Percentiles rank a stretch among this genome's conserved stretches.
phyloP scores from a whole-genome alignment of 2,329 filamentous ascomycete genomes.

The Ceratocystis destructans region DNA sequence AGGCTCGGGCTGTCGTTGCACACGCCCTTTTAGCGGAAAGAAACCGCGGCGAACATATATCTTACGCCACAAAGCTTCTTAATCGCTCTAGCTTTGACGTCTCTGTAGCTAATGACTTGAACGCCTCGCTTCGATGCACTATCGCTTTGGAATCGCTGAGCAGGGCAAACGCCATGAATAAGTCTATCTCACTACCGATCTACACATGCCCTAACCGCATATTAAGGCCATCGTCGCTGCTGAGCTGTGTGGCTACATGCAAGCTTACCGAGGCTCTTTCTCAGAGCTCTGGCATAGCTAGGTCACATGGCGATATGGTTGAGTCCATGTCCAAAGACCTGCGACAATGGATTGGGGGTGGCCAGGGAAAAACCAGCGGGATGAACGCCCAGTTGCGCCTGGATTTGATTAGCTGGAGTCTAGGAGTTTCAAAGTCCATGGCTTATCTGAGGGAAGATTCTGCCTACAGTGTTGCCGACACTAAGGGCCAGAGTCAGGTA shows the following conservation, averaged over 20 bases:
- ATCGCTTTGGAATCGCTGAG: slow-evolving; percentile 47
- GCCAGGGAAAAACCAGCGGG: slow-evolving; percentile 37
- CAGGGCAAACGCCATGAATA: slow-evolving; percentile 29
- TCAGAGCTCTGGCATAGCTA: slow-evolving; percentile 34
- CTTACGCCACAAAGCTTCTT: slow-evolving; percentile 40
- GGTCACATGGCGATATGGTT: slow-evolving; percentile 34
- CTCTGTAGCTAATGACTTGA: slow-evolving; percentile 30
- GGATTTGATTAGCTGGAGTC: slow-evolving; percentile 41
- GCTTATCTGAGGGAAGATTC: slow-evolving; percentile 48
- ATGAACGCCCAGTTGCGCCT: slow-evolving; percentile 39
- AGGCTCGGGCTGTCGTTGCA: slow-evolving; percentile 45
- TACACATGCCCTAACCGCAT: slow-evolving; percentile 25
- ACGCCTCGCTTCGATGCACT: slow-evolving; percentile 44
- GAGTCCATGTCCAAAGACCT: slow-evolving; percentile 45
- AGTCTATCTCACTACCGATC: slow-evolving; percentile 21
- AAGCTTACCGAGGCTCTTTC: slow-evolving; percentile 43
- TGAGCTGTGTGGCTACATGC: slow-evolving; percentile 47
- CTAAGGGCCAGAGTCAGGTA: slow-evolving; percentile 21
- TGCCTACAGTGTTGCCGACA: slow-evolving; percentile 46
- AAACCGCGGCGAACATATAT: slow-evolving; percentile 43
- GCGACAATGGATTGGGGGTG: slow-evolving; percentile 47
- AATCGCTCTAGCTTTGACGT: slow-evolving; percentile 16
- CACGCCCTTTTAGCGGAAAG: slow-evolving; percentile 43
- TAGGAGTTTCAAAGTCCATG: slow-evolving; percentile 41
- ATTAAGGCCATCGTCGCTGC: slow-evolving; percentile 35